Conservation (phyloP, 2,329 filamentous ascomycete species). For the Pseudohalonectria lignicola region DNA sequence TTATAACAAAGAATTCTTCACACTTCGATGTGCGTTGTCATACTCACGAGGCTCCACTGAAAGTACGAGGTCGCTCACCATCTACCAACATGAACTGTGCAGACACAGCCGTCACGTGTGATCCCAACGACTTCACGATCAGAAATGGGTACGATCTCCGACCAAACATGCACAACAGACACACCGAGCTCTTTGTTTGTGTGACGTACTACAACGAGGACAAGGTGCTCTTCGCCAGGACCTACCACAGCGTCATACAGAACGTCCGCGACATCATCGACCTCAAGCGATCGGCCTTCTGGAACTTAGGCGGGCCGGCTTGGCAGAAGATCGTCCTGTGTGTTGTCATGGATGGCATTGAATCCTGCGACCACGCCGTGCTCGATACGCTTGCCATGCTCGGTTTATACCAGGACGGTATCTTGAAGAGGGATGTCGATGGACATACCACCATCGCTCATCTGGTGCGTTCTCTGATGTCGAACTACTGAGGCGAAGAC, state of each 20-base stretch:
- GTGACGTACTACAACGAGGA: constrained; percentile 99
- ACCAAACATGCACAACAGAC: constrained; percentile 96
- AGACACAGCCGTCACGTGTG: constrained; percentile 95
- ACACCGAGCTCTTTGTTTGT: constrained; percentile 93
- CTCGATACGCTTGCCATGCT: constrained; percentile 88
- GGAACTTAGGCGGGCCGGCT: constrained; percentile 96
- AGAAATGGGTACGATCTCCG: constrained; percentile 99
- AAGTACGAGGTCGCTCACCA: no score
- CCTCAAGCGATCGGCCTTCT: constrained; percentile 97
- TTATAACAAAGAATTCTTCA: constrained; percentile 91
- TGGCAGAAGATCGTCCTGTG: constrained; percentile 99
- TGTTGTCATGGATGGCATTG: constrained; percentile 94
- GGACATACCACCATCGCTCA: constrained; percentile 94
- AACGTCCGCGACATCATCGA: constrained; percentile 98
- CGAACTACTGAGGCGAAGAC: no score
- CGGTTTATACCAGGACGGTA: constrained; percentile 94
- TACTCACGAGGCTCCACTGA: no score
- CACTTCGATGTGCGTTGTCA: no score
- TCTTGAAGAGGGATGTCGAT: constrained; percentile 97
- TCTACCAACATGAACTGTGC: no score
- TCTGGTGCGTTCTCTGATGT: no score
- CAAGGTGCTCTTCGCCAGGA: constrained; percentile 83
- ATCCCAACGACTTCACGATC: constrained; percentile 95
- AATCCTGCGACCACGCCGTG: constrained; percentile 92
- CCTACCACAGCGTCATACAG: constrained; percentile 95